phyloP scores from a whole-genome alignment of 345 rosid species.

The Leavenworthia alabamica region DNA sequence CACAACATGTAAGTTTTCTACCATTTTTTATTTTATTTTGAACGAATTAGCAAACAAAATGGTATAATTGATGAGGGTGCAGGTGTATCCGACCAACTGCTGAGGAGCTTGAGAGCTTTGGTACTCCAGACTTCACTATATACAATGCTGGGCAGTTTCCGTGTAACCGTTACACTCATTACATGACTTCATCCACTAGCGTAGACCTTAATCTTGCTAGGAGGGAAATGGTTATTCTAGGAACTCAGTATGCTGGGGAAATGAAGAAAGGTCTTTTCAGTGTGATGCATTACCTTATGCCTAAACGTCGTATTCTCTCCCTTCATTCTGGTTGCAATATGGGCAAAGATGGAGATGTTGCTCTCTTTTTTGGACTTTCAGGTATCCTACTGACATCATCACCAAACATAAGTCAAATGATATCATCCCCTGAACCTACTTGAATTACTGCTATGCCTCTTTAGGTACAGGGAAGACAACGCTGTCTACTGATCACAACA shows the following conservation, averaged over 20 bases:
- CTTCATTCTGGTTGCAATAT: slow-evolving; percentile 97
- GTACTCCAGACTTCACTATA: slow-evolving; percentile 98
- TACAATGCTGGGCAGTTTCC: slow-evolving; percentile 99
- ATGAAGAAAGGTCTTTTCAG: slow-evolving; percentile 99
- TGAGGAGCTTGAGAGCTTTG: slow-evolving; percentile 95
- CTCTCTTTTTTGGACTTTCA: slow-evolving; percentile 99
- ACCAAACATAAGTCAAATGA: not conserved
- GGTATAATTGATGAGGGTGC: slow-evolving; percentile 72
- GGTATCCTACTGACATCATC: slow-evolving; percentile 27
- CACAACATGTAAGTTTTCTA: slow-evolving; percentile 83
- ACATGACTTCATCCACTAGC: slow-evolving; percentile 99
- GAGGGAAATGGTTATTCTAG: slow-evolving; percentile 97
- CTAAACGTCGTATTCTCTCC: slow-evolving; percentile 90
- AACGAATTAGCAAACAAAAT: slow-evolving; percentile 47
- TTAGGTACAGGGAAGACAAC: slow-evolving; percentile 95
- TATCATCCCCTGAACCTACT: not conserved
- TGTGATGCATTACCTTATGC: slow-evolving; percentile 99
- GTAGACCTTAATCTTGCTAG: slow-evolving; percentile 85
- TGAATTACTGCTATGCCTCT: slow-evolving; percentile 23
- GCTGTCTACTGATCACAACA: slow-evolving; percentile 85
- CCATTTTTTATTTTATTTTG: too few species aligned
- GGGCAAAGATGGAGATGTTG: slow-evolving; percentile 98
- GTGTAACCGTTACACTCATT: slow-evolving; percentile 94
- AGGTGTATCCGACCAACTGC: slow-evolving; percentile 98
- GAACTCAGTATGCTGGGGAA: slow-evolving; percentile 98